These are phyloP conservation scores for Digitaria exilis DNA, from an alignment of 202 grass and related monocot genomes.

Conservation along the genomic window DNA sequence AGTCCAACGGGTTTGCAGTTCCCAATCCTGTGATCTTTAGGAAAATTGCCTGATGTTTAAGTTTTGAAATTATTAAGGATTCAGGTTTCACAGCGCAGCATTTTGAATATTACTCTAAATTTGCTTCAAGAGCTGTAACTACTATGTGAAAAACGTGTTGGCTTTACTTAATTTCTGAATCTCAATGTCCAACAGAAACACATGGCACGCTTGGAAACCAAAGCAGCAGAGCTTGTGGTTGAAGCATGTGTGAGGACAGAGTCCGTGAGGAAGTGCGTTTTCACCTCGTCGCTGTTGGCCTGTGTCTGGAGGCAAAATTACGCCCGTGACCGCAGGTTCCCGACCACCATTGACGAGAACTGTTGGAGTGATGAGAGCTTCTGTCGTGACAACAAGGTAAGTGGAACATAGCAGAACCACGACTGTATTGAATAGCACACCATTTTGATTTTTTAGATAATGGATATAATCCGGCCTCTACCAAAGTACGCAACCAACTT, in stretches of 20 bases:
- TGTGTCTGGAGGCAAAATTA: conserved; percentile 79
- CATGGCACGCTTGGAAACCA: conserved; percentile 78
- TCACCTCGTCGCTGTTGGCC: conserved; percentile 89
- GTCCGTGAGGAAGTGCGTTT: conserved; percentile 85
- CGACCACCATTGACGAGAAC: conserved; percentile 72
- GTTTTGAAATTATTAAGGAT: neutral
- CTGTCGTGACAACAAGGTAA: conserved; percentile 84
- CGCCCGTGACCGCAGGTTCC: conserved; percentile 48
- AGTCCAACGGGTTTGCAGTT: neutral
- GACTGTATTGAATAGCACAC: neutral
- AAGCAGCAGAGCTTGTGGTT: conserved; percentile 76
- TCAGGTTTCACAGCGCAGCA: neutral
- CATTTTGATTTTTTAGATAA: too few species aligned
- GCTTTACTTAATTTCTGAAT: neutral
- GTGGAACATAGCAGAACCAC: neutral
- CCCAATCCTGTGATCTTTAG: neutral
- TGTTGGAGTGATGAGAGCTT: conserved; percentile 93
- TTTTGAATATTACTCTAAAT: neutral
- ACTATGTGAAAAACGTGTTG: neutral
- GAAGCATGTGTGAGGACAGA: conserved; percentile 84
- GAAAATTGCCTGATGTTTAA: neutral
- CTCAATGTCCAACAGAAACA: conserved; percentile 60
- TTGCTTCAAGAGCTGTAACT: neutral
- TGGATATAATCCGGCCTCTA: too few species aligned
- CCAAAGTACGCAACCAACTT: too few species aligned